Base-by-base conservation (phyloP, 2,329 filamentous ascomycete species). In the Magnaporthales sp. region DNA sequence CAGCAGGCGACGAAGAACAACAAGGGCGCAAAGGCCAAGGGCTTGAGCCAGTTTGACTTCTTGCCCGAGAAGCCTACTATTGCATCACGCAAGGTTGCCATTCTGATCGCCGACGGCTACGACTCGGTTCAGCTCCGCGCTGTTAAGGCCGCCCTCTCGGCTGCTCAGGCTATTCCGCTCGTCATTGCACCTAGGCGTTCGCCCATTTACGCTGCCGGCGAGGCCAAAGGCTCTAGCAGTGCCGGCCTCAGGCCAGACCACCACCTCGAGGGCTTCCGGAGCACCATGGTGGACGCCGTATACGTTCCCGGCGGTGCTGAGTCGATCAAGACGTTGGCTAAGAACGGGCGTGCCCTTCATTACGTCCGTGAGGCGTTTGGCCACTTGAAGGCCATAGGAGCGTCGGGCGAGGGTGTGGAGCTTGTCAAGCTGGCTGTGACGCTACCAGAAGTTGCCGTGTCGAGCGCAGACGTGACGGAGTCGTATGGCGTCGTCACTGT, bases 281-380 rank as follows among this genome's bases (percentile, higher is more conserved):
- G 88, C 30, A 92, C 89, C 46, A 87, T 95, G 82, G 94, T 94
- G 69, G 92, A 95, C 74, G 88, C 90, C 0, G 74, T 93, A 30
- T 93, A 92, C 73, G 79, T 96, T 2, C 91, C 91, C 0, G 91
- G 91, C 1, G 91, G 92, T 1, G 80, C 83, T 0, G 81, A 88
- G 67, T 86, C 86, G 0, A 78, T 91, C 61, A 79, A 84, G 65
- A 86, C 86, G 0, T 83, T 95, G 0, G 78, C 83, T 67, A 86
- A 88, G 79, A 91, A 84, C 68, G 91, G 91, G 0, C 88, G 91
- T 22, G 90, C 90, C 0, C 73, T 90, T 1, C 89, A 94, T 79
- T 95, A 89, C 86, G 79, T 94, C 4, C 84, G 89, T 2, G 92
- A 95, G 75, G 89, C 91, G 0, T 95, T 94, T 71, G 91, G 91